Evolutionary conservation across 2,329 filamentous ascomycete genomes (phyloP).

Genomic region (Colletotrichum destructivum): DNA sequence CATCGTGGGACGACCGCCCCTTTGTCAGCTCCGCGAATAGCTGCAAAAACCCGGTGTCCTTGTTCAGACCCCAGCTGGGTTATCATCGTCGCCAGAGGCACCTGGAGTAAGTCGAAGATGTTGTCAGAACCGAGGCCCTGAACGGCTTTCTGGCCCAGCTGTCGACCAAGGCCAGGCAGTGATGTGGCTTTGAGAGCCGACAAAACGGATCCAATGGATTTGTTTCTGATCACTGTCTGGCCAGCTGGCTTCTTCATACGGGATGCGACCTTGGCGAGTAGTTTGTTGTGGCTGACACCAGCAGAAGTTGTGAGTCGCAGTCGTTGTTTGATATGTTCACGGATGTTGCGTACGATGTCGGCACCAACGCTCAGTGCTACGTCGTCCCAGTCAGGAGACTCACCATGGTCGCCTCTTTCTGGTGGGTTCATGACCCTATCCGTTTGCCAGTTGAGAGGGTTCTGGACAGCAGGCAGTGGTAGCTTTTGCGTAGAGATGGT

Average conservation of each 20-base stretch:
- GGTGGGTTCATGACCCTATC: neutral
- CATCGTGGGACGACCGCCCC: neutral
- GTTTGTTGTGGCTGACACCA: conserved; percentile 1
- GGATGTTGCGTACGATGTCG: neutral
- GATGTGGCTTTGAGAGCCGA: neutral
- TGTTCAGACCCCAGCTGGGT: neutral
- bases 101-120: neutral
- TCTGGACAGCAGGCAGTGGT: neutral
- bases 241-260: conserved; percentile 2
- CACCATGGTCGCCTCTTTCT: neutral
- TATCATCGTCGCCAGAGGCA: neutral
- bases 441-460: neutral
- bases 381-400: neutral
- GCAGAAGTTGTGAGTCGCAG: neutral
- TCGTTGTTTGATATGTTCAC: neutral
- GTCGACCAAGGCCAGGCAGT: neutral
- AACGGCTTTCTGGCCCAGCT: neutral
- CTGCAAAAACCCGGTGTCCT: neutral
- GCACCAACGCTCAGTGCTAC: neutral
- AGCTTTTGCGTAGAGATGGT: neutral
- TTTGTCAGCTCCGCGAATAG: neutral
- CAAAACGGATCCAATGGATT: neutral
- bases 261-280: conserved; percentile 6
- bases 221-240: neutral
- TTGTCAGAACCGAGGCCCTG: neutral